Evolutionary conservation across 371 early-diverging fungal genomes (phyloP), one percentile per base, ranked within the genome.

Genomic region (Zychaea mexicana): DNA sequence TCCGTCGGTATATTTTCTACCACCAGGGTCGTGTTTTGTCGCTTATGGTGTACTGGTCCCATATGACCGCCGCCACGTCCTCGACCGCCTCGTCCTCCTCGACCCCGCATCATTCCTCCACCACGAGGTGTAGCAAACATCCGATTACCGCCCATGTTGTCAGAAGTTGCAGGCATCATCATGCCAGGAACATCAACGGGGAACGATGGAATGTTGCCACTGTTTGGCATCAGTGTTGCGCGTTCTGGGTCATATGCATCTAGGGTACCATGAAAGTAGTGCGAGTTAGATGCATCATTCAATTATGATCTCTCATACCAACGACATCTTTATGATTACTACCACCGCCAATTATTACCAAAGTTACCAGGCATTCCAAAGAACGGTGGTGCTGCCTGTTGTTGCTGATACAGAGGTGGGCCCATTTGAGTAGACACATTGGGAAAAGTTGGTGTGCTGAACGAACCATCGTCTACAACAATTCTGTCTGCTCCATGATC

Each of bases 1-100:
- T 91, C 92, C 10, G 68, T 55, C n/a, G 94, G 93, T 52, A 93
- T 90, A 69, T 89, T 88, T 52, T 92, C 88, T 10, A 93, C 88
- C 26, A 85, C 83, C 22, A 91, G 62, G 1, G 81, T 85, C 6
- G 85, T 81, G 56, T 70, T 39, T 52, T 65, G 68, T 62, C 63
- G 42, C 19, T 54, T 39, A 49, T 49, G 49, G 6, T 24, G 42
- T 42, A 4, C 42, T 42, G 42, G 3, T 45, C 61, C 28, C 17
- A 57, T 30, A 24, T 7, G 9, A 31, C 38, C 39, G 24, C 68
- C 66, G 8, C 73, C 62, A 30, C 65, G 53, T 28, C 75, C 73
- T 39, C 73, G 63, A 19, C 81, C 79, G 27, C 73, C 69, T 26
- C 83, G 71, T 38, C 77, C 68, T 52, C 75, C 73, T 28, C 78